Evolutionary conservation across 2,329 filamentous ascomycete genomes (phyloP), one percentile per base, ranked within the genome.

Genomic region (Alternaria angustiovoidea): DNA sequence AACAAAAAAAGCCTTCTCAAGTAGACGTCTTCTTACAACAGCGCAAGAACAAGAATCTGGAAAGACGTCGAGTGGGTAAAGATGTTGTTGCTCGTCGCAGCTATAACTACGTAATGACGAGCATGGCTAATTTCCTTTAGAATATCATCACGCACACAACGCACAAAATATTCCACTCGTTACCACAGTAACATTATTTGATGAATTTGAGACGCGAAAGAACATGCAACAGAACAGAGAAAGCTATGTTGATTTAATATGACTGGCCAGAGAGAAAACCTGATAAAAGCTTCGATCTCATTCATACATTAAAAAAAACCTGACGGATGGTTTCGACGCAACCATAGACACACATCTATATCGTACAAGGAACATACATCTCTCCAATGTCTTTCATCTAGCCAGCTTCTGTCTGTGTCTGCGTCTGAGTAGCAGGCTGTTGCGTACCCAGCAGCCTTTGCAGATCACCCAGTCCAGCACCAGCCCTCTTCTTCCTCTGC

Each of bases 381-480:
- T 51, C 48, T 14, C 22, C 34, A 16, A 16, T 9, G 7, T 28
- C 18, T 32, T 3, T n/a, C 9, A 9, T n/a, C 16, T 9, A 57
- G 34, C 30, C 30, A 14, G 47, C 46, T 47, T 39, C 16, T 39
- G 34, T 51, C 30, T 55, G 38, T 22, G 20, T 48, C 32, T 53
- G 48, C 30, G 9, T 34, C 51, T 51, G 43, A 32, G 46, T 67
- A 39, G n/a, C 28, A 39, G 32, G 30, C 42, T 59, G 51, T 47
- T 57, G 58, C 42, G 58, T 57, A 8, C 73, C 76, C 18, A 83
- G 61, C 64, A 83, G 66, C 62, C 75, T 77, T 64, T 80, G 75
- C 53, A 83, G 74, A 66, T 83, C 81, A 34, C 73, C 78, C 55
- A 83, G 54, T 5, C 80, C 76, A 14, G 78, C 76, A 67, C 87